A percentile compares a stretch with the other conserved stretches of the same genome.
These are phyloP conservation scores for Metschnikowia amazonensis DNA, from an alignment of 805 yeast species.

Conservation along the genomic window DNA sequence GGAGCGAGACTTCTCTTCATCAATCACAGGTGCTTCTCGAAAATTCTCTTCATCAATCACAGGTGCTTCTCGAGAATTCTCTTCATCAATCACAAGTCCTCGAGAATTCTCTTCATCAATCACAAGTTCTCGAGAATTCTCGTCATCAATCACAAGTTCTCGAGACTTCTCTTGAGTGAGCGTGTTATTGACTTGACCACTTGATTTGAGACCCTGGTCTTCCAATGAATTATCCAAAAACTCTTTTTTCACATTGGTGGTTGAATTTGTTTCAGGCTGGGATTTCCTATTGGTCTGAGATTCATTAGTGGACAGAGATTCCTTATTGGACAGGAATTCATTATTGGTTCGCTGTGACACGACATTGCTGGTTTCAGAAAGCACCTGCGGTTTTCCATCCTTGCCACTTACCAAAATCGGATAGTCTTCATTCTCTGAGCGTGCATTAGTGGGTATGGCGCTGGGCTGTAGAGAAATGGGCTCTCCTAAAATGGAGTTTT, in stretches of 20 bases:
- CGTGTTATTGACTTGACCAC: background rate
- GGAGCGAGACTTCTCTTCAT: background rate
- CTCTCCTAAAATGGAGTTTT: background rate
- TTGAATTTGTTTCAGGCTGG: no score
- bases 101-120: no score
- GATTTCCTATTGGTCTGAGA: no score
- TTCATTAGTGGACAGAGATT: no score
- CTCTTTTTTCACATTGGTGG: background rate
- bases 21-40: background rate
- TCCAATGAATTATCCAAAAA: background rate
- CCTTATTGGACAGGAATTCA: no score
- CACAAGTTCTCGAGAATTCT: no score
- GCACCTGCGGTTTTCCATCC: background rate
- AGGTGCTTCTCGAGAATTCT: conserved; percentile 1
- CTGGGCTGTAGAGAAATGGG: background rate
- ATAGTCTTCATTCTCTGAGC: background rate
- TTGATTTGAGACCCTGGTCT: background rate
- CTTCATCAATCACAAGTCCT: no score
- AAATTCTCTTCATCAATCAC: no score
- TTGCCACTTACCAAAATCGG: background rate
- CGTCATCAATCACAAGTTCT: no score
- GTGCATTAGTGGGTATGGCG: background rate
- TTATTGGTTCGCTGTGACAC: no score
- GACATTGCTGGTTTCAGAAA: background rate
- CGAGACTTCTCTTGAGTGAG: no score